Conservation (phyloP, 2,329 filamentous ascomycete genomes). For the Sclerotinia spermophila region DNA sequence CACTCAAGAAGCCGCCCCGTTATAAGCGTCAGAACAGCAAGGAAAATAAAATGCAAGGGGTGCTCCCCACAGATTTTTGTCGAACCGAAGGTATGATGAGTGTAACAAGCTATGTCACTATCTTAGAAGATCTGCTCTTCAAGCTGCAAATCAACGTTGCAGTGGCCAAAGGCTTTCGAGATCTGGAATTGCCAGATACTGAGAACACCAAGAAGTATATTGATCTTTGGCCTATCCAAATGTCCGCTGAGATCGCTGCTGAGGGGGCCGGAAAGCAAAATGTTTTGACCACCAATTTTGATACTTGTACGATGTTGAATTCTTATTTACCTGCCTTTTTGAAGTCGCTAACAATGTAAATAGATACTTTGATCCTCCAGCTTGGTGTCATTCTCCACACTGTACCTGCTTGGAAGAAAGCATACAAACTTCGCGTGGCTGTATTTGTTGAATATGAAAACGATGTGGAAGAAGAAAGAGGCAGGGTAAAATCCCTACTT, state of each 20-base stretch:
- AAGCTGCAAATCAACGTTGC: constrained; percentile 80
- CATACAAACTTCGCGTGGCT: constrained; percentile 69
- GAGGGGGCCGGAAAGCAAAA: constrained; percentile 60
- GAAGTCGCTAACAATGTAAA: constrained; percentile 37
- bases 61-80: constrained; percentile 66
- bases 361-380: constrained; percentile 76
- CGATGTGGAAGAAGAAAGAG: constrained; percentile 75
- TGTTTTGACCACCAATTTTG: constrained; percentile 82
- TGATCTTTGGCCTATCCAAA: constrained; percentile 89
- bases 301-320: constrained; percentile 62
- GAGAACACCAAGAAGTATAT: constrained; percentile 70
- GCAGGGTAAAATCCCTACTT: constrained; percentile 67
- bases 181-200: constrained; percentile 66
- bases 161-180: constrained; percentile 75
- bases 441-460: constrained; percentile 88
- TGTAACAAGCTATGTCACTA: constrained; percentile 72
- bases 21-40: constrained; percentile 50
- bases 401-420: constrained; percentile 74
- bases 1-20: constrained; percentile 29
- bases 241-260: constrained; percentile 77
- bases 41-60: constrained; percentile 52
- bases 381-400: constrained; percentile 81
- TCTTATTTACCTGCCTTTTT: background rate
- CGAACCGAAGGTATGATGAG: constrained; percentile 65
- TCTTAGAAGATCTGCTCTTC: constrained; percentile 76